Evolutionary conservation across 768 basidiomycete genomes (phyloP).

Genomic region (Lactarius sanguifluus): DNA sequence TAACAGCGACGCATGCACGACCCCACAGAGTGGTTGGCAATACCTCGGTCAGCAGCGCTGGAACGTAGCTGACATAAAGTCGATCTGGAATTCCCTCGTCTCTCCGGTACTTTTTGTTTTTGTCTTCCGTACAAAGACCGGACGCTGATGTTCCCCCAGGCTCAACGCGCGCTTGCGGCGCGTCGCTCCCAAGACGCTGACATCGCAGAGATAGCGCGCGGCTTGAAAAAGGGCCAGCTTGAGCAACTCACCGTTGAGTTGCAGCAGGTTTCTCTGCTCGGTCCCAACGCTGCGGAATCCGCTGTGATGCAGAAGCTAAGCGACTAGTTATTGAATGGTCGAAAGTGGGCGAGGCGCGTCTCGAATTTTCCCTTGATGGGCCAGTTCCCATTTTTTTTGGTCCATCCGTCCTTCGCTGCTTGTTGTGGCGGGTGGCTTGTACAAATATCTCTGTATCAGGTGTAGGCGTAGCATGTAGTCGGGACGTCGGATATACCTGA

Average conservation of each 20-base stretch:
- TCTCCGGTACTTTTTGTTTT: constrained; percentile 30
- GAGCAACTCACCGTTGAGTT: constrained; percentile 40
- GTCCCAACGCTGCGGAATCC: constrained; percentile 9
- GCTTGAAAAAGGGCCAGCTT: constrained; percentile 45
- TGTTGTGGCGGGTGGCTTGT: background rate
- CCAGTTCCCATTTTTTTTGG: background rate
- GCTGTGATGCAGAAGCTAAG: constrained; percentile 13
- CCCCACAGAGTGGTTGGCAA: constrained; percentile 21
- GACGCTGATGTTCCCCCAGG: constrained; percentile 13
- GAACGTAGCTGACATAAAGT: constrained; percentile 14
- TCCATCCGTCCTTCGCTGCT: background rate
- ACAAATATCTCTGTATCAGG: background rate
- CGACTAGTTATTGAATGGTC: background rate
- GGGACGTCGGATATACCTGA: background rate
- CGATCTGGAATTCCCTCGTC: constrained; percentile 19
- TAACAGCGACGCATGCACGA: background rate
- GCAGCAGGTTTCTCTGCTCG: constrained; percentile 7
- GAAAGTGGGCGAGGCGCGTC: background rate
- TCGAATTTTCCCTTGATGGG: background rate
- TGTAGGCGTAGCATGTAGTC: background rate
- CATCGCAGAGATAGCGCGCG: constrained; percentile 38
- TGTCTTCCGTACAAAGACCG: background rate
- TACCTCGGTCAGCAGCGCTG: constrained; percentile 28
- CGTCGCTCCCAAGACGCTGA: constrained; percentile 36
- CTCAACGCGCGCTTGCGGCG: constrained; percentile 31